These are phyloP conservation scores for Malbranchea zuffiana DNA, from an alignment of 2,329 filamentous ascomycete species.

Conservation along the genomic window DNA sequence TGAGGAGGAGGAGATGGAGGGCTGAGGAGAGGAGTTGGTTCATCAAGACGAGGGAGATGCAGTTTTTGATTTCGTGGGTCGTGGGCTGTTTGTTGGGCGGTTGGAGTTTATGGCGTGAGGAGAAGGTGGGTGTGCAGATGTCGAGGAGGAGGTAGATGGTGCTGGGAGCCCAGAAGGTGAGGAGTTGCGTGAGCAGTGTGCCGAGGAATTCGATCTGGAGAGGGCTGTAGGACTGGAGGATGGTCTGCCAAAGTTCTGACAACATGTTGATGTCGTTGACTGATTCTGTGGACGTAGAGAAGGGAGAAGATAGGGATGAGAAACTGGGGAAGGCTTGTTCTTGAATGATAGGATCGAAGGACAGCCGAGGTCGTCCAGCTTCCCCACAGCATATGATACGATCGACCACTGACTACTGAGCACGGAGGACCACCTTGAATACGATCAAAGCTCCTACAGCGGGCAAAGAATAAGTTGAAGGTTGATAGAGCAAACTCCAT, in stretches of 20 bases:
- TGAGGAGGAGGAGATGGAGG: constrained; percentile 16
- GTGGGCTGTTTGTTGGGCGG: constrained; percentile 14
- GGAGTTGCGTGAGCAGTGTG: constrained; percentile 36
- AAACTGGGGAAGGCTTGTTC: too few species aligned
- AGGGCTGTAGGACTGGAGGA: constrained; percentile 12
- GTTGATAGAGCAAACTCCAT: too few species aligned
- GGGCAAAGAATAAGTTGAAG: too few species aligned
- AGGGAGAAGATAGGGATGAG: too few species aligned
- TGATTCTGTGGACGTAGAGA: too few species aligned
- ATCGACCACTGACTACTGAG: too few species aligned
- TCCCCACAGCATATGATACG: too few species aligned
- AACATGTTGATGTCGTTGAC: too few species aligned
- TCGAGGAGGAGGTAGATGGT: constrained; percentile 14
- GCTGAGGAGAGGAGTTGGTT: constrained; percentile 38
- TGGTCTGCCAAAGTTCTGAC: constrained; percentile 8
- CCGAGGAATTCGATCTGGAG: constrained; percentile 23
- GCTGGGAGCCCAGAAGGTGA: constrained; percentile 15
- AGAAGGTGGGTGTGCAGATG: constrained; percentile 13
- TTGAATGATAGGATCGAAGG: too few species aligned
- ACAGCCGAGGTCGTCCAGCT: too few species aligned
- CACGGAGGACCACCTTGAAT: too few species aligned
- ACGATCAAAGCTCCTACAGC: too few species aligned
- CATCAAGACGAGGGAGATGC: constrained; percentile 28
- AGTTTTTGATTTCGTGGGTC: constrained; percentile 11
- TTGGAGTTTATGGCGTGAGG: constrained; percentile 16